Evolutionary conservation across 352 stramenopile species (phyloP), one percentile per base, ranked within the genome.

Genomic region (Phytophthora brassicae): DNA sequence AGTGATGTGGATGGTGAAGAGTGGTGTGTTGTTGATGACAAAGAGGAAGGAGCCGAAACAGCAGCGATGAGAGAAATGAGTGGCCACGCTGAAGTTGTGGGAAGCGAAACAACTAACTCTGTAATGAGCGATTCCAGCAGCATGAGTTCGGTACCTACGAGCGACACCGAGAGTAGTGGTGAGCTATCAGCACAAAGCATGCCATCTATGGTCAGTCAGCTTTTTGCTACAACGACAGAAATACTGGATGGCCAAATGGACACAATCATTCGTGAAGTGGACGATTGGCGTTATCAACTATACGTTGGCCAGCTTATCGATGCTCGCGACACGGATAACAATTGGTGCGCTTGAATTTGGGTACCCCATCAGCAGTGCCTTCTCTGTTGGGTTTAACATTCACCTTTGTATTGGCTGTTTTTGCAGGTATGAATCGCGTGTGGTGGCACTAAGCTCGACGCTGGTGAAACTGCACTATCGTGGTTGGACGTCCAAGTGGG

Each of bases 401-500:
- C 19, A 8, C 20, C 31, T 6, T 54, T 48, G 3, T 61, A 14
- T 38, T 49, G 29, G 17, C 20, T n/a, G n/a, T n/a, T n/a, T n/a
- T 49, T 59, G n/a, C 26, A 74, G 66, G 66, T 88, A 87, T 26
- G 84, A 94, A 38, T 81, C 81, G 4, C 70, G 78, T 16, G 68
- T 92, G 28, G 65, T 91, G 7, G 68, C 52, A 4, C 17, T 83
- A 24, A 72, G 76, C 16, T 58, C 69, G 9, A 72, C 51, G n/a
- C 67, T 93, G 17, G 75, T 98, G 26, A 81, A 95, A 22, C 78
- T 99, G 44, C 95, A 98, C 65, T 99, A 98, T 68, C 97, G 98
- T 50, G 95, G 96, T 13, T 99, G 96, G 96, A 97, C 96, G 1
- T 70, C 87, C 11, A 90, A 95, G 45, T 99, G 96, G 97, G 95